Evolutionary conservation across 179 eudicot species (phyloP).

Genomic region (Beta corolliflora): DNA sequence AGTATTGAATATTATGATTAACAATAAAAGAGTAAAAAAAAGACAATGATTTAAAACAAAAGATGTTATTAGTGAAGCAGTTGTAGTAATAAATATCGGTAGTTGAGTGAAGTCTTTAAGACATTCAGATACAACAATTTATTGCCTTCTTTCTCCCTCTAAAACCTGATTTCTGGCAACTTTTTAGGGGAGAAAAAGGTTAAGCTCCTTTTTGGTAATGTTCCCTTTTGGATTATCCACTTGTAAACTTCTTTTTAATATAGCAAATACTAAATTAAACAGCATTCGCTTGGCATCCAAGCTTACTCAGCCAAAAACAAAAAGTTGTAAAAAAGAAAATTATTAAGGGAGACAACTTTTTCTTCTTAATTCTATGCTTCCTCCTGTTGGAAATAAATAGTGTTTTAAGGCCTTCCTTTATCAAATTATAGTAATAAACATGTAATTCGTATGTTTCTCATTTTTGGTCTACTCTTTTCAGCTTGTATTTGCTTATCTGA

Average conservation of each 20-base stretch:
- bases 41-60: background rate
- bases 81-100: conserved; percentile 8
- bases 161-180: conserved; percentile 39
- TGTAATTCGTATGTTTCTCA: too few relatives aligned
- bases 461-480: too few relatives aligned
- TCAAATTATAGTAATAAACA: too few relatives aligned
- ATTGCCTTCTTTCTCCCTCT: background rate
- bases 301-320: conserved; percentile 10
- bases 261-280: background rate
- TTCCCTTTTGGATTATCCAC: conserved; percentile 28
- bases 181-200: conserved; percentile 35
- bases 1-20: background rate
- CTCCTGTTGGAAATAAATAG: too few relatives aligned
- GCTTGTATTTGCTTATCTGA: too few relatives aligned
- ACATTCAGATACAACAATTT: conserved; percentile 9
- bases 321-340: conserved; percentile 9
- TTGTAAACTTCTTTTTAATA: conserved; percentile 4
- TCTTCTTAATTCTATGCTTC: too few relatives aligned
- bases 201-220: conserved; percentile 30
- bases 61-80: conserved; percentile 15
- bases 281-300: conserved; percentile 28
- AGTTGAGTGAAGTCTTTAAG: conserved; percentile 9
- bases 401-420: too few relatives aligned
- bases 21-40: background rate
- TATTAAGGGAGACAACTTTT: too few relatives aligned